These are phyloP conservation scores for Pneumocystis wakefieldiae DNA, from an alignment of 1,139 yeast genomes.

Conservation along the genomic window DNA sequence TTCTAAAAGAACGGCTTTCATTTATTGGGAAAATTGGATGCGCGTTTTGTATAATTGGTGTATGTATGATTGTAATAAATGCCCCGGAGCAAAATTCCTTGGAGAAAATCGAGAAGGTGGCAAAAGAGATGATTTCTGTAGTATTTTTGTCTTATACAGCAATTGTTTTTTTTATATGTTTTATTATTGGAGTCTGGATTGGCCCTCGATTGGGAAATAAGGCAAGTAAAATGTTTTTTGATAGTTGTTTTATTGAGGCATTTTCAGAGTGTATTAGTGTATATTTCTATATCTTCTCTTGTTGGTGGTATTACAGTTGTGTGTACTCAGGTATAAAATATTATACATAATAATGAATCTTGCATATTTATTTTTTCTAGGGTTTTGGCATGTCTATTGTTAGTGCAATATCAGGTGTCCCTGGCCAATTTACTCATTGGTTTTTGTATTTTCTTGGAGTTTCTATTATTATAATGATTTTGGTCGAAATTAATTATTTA, in stretches of 20 bases:
- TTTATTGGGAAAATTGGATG: conserved; percentile 14
- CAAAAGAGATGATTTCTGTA: conserved; percentile 6
- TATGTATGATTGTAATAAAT: conserved; percentile 3
- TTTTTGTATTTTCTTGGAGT: conserved; percentile 12
- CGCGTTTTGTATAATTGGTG: conserved; percentile 12
- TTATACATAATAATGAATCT: background rate
- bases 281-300: conserved; percentile 12
- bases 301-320: conserved; percentile 14
- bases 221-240: background rate
- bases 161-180: conserved; percentile 4
- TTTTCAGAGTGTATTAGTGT: conserved; percentile 9
- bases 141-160: conserved; percentile 10
- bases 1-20: conserved; percentile 13
- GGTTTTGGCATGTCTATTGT: conserved; percentile 14
- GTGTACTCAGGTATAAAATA: conserved; percentile 8
- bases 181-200: conserved; percentile 10
- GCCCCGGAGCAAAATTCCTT: conserved; percentile 12
- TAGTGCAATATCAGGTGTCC: conserved; percentile 12
- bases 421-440: conserved; percentile 13
- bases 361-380: background rate
- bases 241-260: background rate
- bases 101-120: conserved; percentile 11
- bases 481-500: conserved; percentile 12
- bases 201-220: conserved; percentile 12
- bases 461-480: conserved; percentile 11